phyloP scores from a whole-genome alignment of 108 stramenopile species.

The Conticribra guillardii region DNA sequence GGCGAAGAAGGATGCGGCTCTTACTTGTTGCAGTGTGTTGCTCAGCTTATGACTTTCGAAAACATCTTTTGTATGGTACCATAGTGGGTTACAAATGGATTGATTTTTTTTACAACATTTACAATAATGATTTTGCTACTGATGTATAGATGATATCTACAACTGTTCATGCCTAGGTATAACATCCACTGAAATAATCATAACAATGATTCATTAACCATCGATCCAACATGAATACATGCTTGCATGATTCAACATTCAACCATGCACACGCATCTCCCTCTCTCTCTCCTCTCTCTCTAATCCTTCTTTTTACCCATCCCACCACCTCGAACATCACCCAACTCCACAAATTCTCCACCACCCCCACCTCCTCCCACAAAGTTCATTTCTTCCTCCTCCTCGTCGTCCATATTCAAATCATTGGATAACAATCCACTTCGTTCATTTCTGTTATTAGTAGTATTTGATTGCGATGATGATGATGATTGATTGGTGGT shows the following conservation, averaged over 20 bases:
- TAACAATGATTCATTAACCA: too few relatives aligned
- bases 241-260: too few relatives aligned
- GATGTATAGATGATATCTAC: too few relatives aligned
- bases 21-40: constrained; percentile 63
- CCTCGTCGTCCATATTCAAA: constrained; percentile 27
- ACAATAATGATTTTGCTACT: too few relatives aligned
- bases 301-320: constrained; percentile 42
- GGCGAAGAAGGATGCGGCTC: constrained; percentile 75
- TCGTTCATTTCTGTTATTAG: constrained; percentile 19
- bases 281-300: too few relatives aligned
- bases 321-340: constrained; percentile 15
- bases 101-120: too few relatives aligned
- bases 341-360: constrained; percentile 35
- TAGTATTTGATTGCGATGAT: neutral
- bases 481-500: neutral
- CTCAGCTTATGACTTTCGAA: constrained; percentile 1
- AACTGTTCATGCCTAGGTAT: too few relatives aligned
- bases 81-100: too few relatives aligned
- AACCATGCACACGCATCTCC: too few relatives aligned
- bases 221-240: too few relatives aligned
- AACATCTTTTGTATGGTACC: too few relatives aligned
- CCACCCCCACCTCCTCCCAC: constrained; percentile 6
- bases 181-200: too few relatives aligned
- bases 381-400: constrained; percentile 37
- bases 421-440: constrained; percentile 28